Evolutionary conservation across 2,329 filamentous ascomycete genomes (phyloP), one percentile per base, ranked within the genome.

Genomic region (Periconia sp.): DNA sequence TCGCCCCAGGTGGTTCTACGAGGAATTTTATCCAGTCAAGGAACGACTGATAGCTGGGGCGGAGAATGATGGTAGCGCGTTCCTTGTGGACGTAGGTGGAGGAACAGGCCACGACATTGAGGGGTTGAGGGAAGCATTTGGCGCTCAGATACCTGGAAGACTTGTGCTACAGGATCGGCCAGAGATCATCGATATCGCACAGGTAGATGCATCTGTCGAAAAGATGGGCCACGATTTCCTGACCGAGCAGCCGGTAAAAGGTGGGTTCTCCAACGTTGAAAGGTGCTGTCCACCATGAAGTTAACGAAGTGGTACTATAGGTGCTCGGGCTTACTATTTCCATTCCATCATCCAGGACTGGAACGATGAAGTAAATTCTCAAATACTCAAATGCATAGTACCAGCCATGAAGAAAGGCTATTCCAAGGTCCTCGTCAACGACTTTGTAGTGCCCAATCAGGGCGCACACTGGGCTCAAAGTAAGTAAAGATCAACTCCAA

Each of bases 191-290:
- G 31, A 46, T 23, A 26, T 57, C 5, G 60, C 67, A 9, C 38
- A 52, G 5, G 23, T 56, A 0, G 34, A 69, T 13, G 36, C 52
- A 7, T 40, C 56, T 0, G 56, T 68, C 5, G 57, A 67, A 31
- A 39, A 17, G 2, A 66, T 67, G 58, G 37, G 53, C 1, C 68
- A 74, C 25, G 68, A 74, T 37, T 73, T 63, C 32, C 19, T 61
- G 31, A 57, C 52, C 3, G 48, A 57, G 24, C 58, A 63, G 32
- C 56, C 59, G 59, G 49, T 73, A 0, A 66, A 70, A 56, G 69
- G 65, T 67, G 25, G 13, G 32, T 25, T 11, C 7, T 3, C 18
- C 5, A 6, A 5, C 19, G 15, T 34, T n/a, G n/a, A n/a, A n/a
- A 16, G 4, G n/a, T n/a, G 24, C 12, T 18, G 4, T 18, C 18